Evolutionary conservation across 768 basidiomycete genomes (phyloP), one percentile per base, ranked within the genome.

Genomic region (Phylloporus scabripes): DNA sequence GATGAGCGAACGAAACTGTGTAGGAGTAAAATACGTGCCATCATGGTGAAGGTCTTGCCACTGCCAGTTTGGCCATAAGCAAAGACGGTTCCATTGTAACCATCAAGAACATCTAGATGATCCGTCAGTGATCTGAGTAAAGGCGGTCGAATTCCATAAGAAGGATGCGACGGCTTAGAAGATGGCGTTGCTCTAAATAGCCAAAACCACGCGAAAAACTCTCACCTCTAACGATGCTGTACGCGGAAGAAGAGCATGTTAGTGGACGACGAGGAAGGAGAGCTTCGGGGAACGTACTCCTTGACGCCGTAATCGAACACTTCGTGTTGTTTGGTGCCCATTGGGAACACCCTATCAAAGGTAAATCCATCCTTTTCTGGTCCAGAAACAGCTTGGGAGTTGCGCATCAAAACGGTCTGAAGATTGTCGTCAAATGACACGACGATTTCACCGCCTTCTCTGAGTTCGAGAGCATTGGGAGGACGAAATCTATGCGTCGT

Each of bases 301-400:
- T 93, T 95, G 34, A 99, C 91, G 46, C 96, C 96, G 67, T 96
- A 99, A 69, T 98, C 94, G 65, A 97, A 99, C 41, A 99, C 92
- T 68, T 97, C 92, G 46, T 82, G 72, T 67, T 99, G 96, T 67
- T 82, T 78, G 38, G 94, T 91, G 34, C 77, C 81, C 76, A 94
- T 92, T 48, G 92, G 86, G 67, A 99, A 99, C 18, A 95, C 92
- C 54, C 94, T 79, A 69, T 99, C 96, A 62, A 97, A 95, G 31
- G 92, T 93, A 72, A 99, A 99, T 23, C 95, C 95, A 75, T 93
- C 89, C 74, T 83, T 95, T 74, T 96, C 94, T 40, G 93, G 87
- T 2, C 92, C 94, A 40, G 85, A 78, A 50, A 79, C 76, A 20
- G 80, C 62, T 55, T 80, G 76, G 32, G 82, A 74, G 34, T 80